Conservation (phyloP, 2,329 filamentous ascomycete genomes). For the Drechslera avenae region DNA sequence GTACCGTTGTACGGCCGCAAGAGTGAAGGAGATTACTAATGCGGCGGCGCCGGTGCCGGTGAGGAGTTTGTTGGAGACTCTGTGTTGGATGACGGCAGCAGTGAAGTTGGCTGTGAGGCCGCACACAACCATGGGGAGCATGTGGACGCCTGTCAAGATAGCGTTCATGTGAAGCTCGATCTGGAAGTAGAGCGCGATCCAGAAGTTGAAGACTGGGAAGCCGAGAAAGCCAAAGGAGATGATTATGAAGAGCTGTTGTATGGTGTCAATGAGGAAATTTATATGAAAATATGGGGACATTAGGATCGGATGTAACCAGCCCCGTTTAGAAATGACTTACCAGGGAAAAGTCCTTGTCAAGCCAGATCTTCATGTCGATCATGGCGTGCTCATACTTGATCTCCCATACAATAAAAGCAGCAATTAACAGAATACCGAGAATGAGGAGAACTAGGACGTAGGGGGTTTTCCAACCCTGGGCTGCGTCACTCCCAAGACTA, state of each 20-base stretch:
- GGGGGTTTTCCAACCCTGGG: conserved; percentile 65
- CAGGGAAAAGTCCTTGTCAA: conserved; percentile 67
- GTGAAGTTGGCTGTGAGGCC: conserved; percentile 68
- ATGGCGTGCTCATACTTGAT: conserved; percentile 54
- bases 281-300: conserved; percentile 25
- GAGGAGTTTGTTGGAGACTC: conserved; percentile 67
- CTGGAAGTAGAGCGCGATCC: conserved; percentile 70
- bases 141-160: conserved; percentile 64
- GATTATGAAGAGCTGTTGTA: conserved; percentile 56
- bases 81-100: conserved; percentile 66
- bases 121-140: conserved; percentile 69
- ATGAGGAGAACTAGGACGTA: conserved; percentile 68
- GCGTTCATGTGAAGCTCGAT: conserved; percentile 58
- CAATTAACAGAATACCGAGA: conserved; percentile 62
- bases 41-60: conserved; percentile 59
- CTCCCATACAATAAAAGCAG: conserved; percentile 68
- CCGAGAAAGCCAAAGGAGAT: conserved; percentile 66
- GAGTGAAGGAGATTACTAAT: conserved; percentile 55
- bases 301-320: too few species aligned
- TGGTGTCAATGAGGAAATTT: conserved; percentile 24
- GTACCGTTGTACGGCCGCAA: conserved; percentile 62
- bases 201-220: conserved; percentile 66
- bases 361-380: conserved; percentile 62
- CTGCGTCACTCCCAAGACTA: conserved; percentile 59
- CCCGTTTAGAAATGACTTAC: too few species aligned